Evolutionary conservation across 2,329 filamentous ascomycete species (phyloP).

Genomic region (Hypoxylon sp.): DNA sequence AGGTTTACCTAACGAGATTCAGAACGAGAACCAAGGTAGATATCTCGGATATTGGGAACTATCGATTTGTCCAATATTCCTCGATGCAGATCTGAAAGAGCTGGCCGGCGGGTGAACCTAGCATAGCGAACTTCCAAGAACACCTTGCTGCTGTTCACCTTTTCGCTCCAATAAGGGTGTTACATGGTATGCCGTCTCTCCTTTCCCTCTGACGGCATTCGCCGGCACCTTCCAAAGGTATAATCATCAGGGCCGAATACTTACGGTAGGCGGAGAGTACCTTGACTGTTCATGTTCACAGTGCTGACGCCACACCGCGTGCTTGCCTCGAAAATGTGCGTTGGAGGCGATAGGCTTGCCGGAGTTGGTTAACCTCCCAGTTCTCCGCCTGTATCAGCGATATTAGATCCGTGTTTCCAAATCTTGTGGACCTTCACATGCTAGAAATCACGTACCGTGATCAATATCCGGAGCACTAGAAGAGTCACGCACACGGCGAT

Average conservation of each 20-base stretch:
- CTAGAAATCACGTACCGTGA: background rate
- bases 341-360: background rate
- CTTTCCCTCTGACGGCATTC: no score
- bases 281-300: background rate
- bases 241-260: no score
- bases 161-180: no score
- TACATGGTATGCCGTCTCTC: no score
- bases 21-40: background rate
- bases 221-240: no score
- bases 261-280: background rate
- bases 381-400: background rate
- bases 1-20: constrained; percentile 2
- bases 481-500: no score
- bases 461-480: background rate
- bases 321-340: background rate
- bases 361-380: background rate
- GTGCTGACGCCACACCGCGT: background rate
- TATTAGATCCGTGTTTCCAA: background rate
- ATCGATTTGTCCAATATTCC: no score
- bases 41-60: background rate
- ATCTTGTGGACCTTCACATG: background rate
- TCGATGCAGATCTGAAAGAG: no score
- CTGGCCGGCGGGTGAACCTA: no score
- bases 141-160: no score
- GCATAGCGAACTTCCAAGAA: no score